Evolutionary conservation across 2,329 filamentous ascomycete genomes (phyloP).

Genomic region (Fusarium praegraminearum): DNA sequence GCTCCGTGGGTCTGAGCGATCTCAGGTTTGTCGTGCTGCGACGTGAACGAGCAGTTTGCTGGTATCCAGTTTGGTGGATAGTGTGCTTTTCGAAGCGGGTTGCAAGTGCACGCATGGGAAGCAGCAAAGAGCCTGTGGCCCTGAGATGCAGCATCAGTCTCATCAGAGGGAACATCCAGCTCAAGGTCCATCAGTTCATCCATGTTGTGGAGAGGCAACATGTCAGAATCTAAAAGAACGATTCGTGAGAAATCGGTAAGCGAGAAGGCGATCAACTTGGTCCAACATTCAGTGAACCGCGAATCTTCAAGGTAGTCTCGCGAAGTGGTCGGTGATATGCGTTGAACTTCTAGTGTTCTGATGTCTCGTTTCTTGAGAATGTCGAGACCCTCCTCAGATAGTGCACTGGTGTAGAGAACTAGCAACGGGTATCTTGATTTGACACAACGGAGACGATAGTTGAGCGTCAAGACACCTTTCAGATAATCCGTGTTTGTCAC

Average conservation of each 20-base stretch:
- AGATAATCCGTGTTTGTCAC: slow-evolving; percentile 23
- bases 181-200: slow-evolving; percentile 25
- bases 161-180: not conserved
- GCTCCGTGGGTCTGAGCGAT: slow-evolving; percentile 5
- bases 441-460: slow-evolving; percentile 12
- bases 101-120: slow-evolving; percentile 28
- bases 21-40: slow-evolving; percentile 6
- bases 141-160: rapidly evolving
- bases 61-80: slow-evolving; percentile 22
- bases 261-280: slow-evolving; percentile 9
- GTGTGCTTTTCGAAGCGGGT: slow-evolving; percentile 9
- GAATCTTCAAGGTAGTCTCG: slow-evolving; percentile 13
- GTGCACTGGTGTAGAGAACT: slow-evolving; percentile 2
- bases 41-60: slow-evolving; percentile 19
- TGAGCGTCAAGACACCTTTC: slow-evolving; percentile 24
- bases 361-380: not conserved
- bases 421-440: slow-evolving; percentile 8
- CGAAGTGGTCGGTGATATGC: not conserved
- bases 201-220: slow-evolving; percentile 21
- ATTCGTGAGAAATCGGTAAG: slow-evolving; percentile 9
- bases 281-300: slow-evolving; percentile 1
- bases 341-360: not conserved
- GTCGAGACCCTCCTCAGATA: not conserved
- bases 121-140: slow-evolving; percentile 26
- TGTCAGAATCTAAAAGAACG: slow-evolving; percentile 20